phyloP scores from a whole-genome alignment of 2,329 filamentous ascomycete genomes.

The Microsporum audouinii region DNA sequence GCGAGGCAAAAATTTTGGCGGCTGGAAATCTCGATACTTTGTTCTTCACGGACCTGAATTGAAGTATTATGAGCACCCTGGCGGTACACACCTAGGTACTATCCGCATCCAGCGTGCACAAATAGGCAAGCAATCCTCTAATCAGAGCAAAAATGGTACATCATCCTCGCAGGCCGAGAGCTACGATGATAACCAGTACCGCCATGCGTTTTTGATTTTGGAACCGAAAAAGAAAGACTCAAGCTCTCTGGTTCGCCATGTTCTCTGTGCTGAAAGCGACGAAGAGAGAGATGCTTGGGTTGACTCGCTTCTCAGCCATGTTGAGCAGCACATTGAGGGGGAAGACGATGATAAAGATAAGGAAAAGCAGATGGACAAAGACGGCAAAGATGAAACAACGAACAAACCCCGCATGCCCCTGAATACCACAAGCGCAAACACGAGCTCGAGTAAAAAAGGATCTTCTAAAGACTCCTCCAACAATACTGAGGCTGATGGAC shows the following conservation, averaged over 20 bases:
- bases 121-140: conserved; percentile 80
- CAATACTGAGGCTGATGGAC: conserved; percentile 25
- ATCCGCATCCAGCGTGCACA: conserved; percentile 87
- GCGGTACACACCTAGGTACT: conserved; percentile 79
- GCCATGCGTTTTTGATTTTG: conserved; percentile 87
- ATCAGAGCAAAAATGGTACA: conserved; percentile 39
- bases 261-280: conserved; percentile 91
- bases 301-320: conserved; percentile 75
- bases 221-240: conserved; percentile 97
- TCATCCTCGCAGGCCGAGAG: conserved; percentile 52
- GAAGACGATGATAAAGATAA: conserved; percentile 20
- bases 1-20: conserved; percentile 94
- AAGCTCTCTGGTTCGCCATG: conserved; percentile 74
- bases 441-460: conserved; percentile 21
- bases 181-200: conserved; percentile 83
- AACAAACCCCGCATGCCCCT: conserved; percentile 2
- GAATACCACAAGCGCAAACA: conserved; percentile 5
- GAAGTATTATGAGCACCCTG: conserved; percentile 84
- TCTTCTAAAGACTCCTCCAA: conserved; percentile 18
- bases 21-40: conserved; percentile 83
- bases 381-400: conserved; percentile 9
- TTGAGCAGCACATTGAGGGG: conserved; percentile 57
- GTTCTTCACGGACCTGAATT: conserved; percentile 59
- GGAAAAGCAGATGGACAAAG: conserved; percentile 19
- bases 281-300: conserved; percentile 90